phyloP scores from a whole-genome alignment of 805 yeast genomes.

The Schwanniomyces pseudopolymorphus region DNA sequence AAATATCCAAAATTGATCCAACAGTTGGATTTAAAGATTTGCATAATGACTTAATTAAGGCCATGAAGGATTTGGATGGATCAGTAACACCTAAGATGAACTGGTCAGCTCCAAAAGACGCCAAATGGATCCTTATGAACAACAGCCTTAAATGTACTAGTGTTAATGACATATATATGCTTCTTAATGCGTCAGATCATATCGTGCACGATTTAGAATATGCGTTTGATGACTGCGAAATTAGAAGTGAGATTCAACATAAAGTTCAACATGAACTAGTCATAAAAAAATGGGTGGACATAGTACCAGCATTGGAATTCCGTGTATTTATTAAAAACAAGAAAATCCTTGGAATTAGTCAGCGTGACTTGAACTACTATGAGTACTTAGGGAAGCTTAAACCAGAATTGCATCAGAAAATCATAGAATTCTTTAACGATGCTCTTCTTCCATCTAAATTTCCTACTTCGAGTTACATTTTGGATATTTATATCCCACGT shows the following conservation, averaged over 20 bases:
- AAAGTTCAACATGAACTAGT: constrained; percentile 59
- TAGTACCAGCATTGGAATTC: constrained; percentile 91
- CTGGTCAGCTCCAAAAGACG: constrained; percentile 97
- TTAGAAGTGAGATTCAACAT: constrained; percentile 11
- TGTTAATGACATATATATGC: constrained; percentile 73
- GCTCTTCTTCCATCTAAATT: constrained; percentile 23
- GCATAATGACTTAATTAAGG: constrained; percentile 49
- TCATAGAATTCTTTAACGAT: constrained; percentile 55
- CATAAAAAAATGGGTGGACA: constrained; percentile 74
- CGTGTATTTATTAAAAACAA: constrained; percentile 75
- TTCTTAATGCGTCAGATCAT: constrained; percentile 85
- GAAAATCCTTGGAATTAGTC: constrained; percentile 70
- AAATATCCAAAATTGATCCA: constrained; percentile 36
- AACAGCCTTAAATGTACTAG: constrained; percentile 71
- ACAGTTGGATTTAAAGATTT: constrained; percentile 54
- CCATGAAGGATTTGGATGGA: constrained; percentile 49
- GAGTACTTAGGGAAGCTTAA: constrained; percentile 58
- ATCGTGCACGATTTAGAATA: constrained; percentile 79
- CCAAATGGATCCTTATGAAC: constrained; percentile 85
- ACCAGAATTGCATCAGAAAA: constrained; percentile 45
- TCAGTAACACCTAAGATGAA: constrained; percentile 84
- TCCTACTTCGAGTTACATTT: constrained; percentile 46
- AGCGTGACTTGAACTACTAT: constrained; percentile 84
- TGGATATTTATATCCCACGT: constrained; percentile 82
- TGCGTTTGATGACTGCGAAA: constrained; percentile 55